Conservation (phyloP, 75 land plant genomes). For the Selaginella moellendorffii region DNA sequence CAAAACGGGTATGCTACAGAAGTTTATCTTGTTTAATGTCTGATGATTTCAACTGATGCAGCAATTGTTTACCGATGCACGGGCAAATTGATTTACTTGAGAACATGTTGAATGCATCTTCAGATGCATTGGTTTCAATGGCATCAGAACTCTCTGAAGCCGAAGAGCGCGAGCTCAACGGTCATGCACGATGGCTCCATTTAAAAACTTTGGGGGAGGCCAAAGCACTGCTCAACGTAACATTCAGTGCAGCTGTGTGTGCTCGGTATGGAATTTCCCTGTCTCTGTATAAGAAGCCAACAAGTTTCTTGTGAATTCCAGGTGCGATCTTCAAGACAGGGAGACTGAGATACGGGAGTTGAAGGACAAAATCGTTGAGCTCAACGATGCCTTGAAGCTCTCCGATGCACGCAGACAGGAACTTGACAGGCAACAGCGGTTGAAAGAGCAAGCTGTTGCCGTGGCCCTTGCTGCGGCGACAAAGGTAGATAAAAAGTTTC, state of each 20-base stretch:
- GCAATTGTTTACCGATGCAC: conserved; percentile 22
- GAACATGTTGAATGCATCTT: conserved; percentile 73
- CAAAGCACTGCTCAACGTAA: conserved; percentile 61
- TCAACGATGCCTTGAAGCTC: conserved; percentile 51
- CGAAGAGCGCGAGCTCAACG: conserved; percentile 76
- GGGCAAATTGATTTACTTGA: conserved; percentile 65
- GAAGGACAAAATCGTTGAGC: conserved; percentile 72
- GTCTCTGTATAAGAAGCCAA: neutral
- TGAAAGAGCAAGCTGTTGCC: conserved; percentile 52
- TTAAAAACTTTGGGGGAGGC: conserved; percentile 88
- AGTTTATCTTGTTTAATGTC: neutral
- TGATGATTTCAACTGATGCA: neutral
- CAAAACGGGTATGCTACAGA: neutral
- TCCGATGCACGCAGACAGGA: conserved; percentile 66
- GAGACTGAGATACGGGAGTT: conserved; percentile 67
- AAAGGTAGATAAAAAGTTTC: conserved; percentile 23
- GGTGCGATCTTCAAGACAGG: conserved; percentile 64
- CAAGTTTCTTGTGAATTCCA: conserved; percentile 14
- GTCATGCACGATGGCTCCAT: conserved; percentile 87
- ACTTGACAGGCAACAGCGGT: conserved; percentile 45
- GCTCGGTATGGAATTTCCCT: conserved; percentile 42
- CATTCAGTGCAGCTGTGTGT: conserved; percentile 53
- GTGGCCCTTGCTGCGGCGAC: conserved; percentile 37
- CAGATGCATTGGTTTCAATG: conserved; percentile 82
- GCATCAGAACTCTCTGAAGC: conserved; percentile 98